Conservation (phyloP, 805 yeast species). For the Metschnikowia dekortorum region DNA sequence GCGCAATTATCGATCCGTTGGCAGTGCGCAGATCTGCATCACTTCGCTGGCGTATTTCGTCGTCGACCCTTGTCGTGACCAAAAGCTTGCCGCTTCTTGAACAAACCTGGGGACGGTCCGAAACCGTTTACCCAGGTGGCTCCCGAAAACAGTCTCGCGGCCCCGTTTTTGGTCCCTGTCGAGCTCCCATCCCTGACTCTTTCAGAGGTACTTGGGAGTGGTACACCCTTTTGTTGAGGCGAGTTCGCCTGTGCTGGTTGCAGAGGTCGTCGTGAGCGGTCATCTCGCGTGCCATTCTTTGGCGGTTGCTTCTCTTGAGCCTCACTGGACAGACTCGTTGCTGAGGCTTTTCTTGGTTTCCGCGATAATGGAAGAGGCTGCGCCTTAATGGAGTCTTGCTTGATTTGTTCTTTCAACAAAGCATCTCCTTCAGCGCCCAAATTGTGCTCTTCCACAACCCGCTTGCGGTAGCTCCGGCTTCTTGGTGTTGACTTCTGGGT, state of each 20-base stretch:
- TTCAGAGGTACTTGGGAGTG: not conserved
- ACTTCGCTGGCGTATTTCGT: not conserved
- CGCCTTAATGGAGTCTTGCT: not conserved
- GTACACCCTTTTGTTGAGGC: not conserved
- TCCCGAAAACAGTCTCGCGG: not conserved
- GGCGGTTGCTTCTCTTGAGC: not conserved
- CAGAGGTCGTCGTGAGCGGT: no score
- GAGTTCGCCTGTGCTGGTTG: no score
- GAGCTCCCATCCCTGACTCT: not conserved
- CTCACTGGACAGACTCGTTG: not conserved
- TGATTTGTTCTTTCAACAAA: constrained; percentile 4
- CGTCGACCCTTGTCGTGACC: not conserved
- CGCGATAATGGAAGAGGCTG: not conserved
- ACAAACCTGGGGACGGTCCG: not conserved
- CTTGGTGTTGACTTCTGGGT: not conserved
- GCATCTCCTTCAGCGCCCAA: constrained; percentile 10
- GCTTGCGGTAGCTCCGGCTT: not conserved
- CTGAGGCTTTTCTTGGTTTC: not conserved
- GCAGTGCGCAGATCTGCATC: not conserved
- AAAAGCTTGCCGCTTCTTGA: not conserved
- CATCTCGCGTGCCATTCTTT: no score
- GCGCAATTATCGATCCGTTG: not conserved
- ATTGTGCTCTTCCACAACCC: constrained; percentile 2
- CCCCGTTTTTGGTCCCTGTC: not conserved
- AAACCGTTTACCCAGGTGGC: not conserved